phyloP scores from a whole-genome alignment of 2,329 filamentous ascomycete species.

The Cladosporium sp. region DNA sequence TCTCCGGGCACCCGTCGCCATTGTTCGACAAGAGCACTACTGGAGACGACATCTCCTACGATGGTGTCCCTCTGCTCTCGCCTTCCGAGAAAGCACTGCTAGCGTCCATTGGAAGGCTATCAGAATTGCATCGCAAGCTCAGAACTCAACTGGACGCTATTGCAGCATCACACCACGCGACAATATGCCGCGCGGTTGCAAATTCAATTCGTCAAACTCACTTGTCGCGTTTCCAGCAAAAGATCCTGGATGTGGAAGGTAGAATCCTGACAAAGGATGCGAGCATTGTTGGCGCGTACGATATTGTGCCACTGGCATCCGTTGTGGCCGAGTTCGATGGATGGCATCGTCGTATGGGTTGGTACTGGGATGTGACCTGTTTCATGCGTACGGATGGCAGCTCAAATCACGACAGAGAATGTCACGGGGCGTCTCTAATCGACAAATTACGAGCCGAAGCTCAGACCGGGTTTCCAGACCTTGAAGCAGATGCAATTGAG shows the following conservation, averaged over 20 bases:
- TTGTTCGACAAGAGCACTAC: constrained; percentile 61
- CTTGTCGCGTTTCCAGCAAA: constrained; percentile 73
- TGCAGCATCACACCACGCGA: constrained; percentile 67
- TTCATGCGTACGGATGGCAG: constrained; percentile 55
- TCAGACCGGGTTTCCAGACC: constrained; percentile 82
- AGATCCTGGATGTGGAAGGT: constrained; percentile 79
- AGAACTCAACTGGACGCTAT: constrained; percentile 64
- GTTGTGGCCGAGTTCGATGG: constrained; percentile 80
- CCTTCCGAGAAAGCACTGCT: constrained; percentile 81
- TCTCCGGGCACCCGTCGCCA: constrained; percentile 89
- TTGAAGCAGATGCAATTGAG: constrained; percentile 70
- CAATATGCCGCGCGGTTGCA: constrained; percentile 82
- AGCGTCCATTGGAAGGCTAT: constrained; percentile 69
- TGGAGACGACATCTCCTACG: constrained; percentile 22
- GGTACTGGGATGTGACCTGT: constrained; percentile 70
- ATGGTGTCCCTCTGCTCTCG: constrained; percentile 52
- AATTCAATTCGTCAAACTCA: constrained; percentile 71
- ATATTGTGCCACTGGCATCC: constrained; percentile 85
- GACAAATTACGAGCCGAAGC: constrained; percentile 70
- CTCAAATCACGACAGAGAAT: constrained; percentile 11
- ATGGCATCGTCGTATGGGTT: constrained; percentile 80
- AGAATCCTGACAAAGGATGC: constrained; percentile 73
- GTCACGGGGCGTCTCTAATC: constrained; percentile 60
- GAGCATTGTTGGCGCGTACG: constrained; percentile 79
- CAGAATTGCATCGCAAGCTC: constrained; percentile 70